These are phyloP conservation scores for Tulasnella sp. DNA, from an alignment of 768 basidiomycete genomes.

Conservation along the genomic window DNA sequence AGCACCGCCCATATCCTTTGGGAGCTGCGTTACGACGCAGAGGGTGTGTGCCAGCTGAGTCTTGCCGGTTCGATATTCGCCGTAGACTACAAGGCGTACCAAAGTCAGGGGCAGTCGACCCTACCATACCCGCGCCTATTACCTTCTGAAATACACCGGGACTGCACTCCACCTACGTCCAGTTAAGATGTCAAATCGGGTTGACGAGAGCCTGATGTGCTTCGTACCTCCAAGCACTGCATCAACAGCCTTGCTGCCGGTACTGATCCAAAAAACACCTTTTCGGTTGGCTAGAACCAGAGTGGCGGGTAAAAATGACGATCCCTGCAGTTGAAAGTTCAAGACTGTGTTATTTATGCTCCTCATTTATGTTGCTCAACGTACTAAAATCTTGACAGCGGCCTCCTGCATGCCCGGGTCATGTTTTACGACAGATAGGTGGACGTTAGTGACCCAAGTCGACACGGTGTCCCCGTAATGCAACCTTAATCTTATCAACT, in stretches of 20 bases:
- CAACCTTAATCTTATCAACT: conserved; percentile 90
- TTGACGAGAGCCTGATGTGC: neutral
- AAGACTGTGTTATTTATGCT: neutral
- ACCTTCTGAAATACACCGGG: conserved; percentile 93
- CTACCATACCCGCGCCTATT: neutral
- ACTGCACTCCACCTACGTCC: conserved; percentile 68
- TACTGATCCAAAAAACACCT: conserved; percentile 72
- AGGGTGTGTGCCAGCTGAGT: conserved; percentile 94
- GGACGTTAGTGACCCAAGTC: neutral
- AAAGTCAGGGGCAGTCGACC: neutral
- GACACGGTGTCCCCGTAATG: conserved; percentile 3
- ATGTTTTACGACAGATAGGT: neutral
- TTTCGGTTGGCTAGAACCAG: conserved; percentile 83
- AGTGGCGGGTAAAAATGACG: conserved; percentile 82
- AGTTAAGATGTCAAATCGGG: neutral
- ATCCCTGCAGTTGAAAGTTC: conserved; percentile 42
- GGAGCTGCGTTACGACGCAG: conserved; percentile 82
- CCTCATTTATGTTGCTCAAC: neutral
- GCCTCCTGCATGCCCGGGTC: conserved; percentile 58
- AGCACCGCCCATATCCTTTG: conserved; percentile 80
- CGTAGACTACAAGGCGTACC: conserved; percentile 53
- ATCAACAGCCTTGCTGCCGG: conserved; percentile 88
- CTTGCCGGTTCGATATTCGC: conserved; percentile 93
- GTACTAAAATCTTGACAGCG: conserved; percentile 73
- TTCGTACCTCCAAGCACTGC: conserved; percentile 74